Conservation (phyloP, 495 filamentous ascomycete genomes). For the Aspergillus indologenus region DNA sequence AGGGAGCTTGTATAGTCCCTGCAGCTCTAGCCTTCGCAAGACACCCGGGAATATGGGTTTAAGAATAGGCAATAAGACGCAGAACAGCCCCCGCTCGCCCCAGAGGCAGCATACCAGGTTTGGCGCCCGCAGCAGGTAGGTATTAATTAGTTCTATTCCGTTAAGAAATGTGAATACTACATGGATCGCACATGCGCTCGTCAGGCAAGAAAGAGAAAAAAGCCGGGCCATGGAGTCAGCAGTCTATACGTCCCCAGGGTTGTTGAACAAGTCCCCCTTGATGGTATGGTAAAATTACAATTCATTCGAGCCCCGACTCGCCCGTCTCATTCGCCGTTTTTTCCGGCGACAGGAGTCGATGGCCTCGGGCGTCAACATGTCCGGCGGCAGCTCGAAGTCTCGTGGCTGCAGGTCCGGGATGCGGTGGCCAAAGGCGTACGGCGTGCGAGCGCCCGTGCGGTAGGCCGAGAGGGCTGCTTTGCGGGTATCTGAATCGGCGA, state of each 20-base stretch:
- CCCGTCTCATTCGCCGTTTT: slow-evolving; percentile 46
- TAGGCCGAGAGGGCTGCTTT: slow-evolving; percentile 65
- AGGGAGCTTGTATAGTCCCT: too few relatives aligned
- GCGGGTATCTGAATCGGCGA: slow-evolving; percentile 69
- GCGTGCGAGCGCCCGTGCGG: slow-evolving; percentile 51
- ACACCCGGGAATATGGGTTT: too few relatives aligned
- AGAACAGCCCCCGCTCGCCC: too few relatives aligned
- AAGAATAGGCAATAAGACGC: too few relatives aligned
- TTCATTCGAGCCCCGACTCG: slow-evolving; percentile 23
- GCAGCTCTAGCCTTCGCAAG: too few relatives aligned
- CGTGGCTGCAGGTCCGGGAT: slow-evolving; percentile 66
- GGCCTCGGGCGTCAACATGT: slow-evolving; percentile 64
- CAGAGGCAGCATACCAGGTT: neutral
- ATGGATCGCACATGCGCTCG: too few relatives aligned
- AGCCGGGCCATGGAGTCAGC: too few relatives aligned
- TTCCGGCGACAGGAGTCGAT: slow-evolving; percentile 63
- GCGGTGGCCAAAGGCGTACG: slow-evolving; percentile 73
- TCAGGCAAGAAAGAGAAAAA: too few relatives aligned
- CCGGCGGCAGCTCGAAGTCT: slow-evolving; percentile 73
- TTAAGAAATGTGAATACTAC: neutral
- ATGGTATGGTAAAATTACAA: neutral
- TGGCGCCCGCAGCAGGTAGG: neutral
- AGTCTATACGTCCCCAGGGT: too few relatives aligned
- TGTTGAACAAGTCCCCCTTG: too few relatives aligned
- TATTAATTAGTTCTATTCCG: neutral